Evolutionary conservation across 2,329 filamentous ascomycete genomes (phyloP).

Genomic region (Penicillium digitatum): DNA sequence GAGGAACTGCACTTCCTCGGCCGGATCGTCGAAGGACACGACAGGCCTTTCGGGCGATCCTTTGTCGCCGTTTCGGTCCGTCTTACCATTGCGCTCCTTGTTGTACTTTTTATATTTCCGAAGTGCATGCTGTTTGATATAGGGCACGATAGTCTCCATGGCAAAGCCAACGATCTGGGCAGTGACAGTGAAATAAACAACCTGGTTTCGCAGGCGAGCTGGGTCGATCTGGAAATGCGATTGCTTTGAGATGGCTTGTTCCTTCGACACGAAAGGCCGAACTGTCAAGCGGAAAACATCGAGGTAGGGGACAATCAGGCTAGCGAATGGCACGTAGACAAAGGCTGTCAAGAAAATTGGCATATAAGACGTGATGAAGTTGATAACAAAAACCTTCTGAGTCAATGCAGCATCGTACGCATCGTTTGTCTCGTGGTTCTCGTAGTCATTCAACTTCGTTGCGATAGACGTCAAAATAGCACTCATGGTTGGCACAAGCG

Average conservation of each 20-base stretch:
- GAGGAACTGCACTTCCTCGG: slow-evolving; percentile 79
- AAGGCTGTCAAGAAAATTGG: slow-evolving; percentile 88
- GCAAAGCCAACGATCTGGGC: slow-evolving; percentile 87
- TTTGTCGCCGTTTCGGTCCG: slow-evolving; percentile 22
- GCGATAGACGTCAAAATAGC: slow-evolving; percentile 77
- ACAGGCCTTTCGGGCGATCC: slow-evolving; percentile 34
- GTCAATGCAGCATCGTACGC: slow-evolving; percentile 80
- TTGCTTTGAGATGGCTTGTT: slow-evolving; percentile 61
- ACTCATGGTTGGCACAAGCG: slow-evolving; percentile 74
- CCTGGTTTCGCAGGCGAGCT: slow-evolving; percentile 76
- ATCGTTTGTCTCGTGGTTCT: slow-evolving; percentile 90
- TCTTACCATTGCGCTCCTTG: slow-evolving; percentile 27
- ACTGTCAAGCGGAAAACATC: slow-evolving; percentile 79
- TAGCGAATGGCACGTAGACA: slow-evolving; percentile 89
- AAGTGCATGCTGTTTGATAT: slow-evolving; percentile 73
- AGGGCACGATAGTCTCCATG: slow-evolving; percentile 81
- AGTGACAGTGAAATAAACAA: slow-evolving; percentile 96
- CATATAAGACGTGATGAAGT: slow-evolving; percentile 95
- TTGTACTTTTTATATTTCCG: slow-evolving; percentile 59
- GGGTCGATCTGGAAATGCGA: slow-evolving; percentile 76
- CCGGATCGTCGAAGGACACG: slow-evolving; percentile 58
- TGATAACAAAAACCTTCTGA: slow-evolving; percentile 93
- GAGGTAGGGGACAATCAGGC: slow-evolving; percentile 79
- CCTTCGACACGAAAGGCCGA: slow-evolving; percentile 68
- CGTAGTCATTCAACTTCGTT: slow-evolving; percentile 71